Evolutionary conservation across 1,139 yeast genomes (phyloP).

Genomic region (Hemisphaericaspora xylofermentans): DNA sequence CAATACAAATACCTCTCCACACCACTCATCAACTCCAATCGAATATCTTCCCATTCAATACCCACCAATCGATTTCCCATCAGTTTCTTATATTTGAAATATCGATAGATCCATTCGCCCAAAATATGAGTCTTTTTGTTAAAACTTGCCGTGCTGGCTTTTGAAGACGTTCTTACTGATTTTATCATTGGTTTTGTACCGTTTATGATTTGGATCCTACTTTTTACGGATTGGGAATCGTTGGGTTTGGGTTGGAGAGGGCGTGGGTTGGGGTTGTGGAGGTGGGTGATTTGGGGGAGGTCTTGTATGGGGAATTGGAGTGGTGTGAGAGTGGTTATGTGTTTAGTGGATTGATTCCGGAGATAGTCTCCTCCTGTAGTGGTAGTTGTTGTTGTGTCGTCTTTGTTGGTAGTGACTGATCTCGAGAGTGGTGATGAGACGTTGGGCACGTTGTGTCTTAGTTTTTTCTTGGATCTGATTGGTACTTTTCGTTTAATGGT

Average conservation of each 20-base stretch:
- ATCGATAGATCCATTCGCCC: constrained; percentile 35
- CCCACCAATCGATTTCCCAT: constrained; percentile 40
- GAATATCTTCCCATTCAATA: constrained; percentile 48
- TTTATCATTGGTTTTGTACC: constrained; percentile 31
- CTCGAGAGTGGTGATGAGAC: constrained; percentile 14
- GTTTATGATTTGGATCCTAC: constrained; percentile 22
- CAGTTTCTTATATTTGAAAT: constrained; percentile 41
- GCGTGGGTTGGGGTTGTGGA: constrained; percentile 3
- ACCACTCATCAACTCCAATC: constrained; percentile 40
- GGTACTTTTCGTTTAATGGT: neutral
- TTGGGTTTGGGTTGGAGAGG: constrained; percentile 12
- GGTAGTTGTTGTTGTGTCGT: neutral
- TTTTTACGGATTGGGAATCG: constrained; percentile 19
- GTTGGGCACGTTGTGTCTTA: constrained; percentile 8
- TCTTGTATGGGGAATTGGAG: constrained; percentile 25
- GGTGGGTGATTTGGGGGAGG: constrained; percentile 16
- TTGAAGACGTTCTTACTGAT: constrained; percentile 30
- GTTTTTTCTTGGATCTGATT: constrained; percentile 10
- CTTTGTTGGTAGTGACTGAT: constrained; percentile 4
- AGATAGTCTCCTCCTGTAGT: neutral
- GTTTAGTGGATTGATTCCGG: neutral
- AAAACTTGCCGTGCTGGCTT: constrained; percentile 32
- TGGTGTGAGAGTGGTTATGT: neutral
- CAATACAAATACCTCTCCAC: constrained; percentile 36
- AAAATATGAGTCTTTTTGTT: constrained; percentile 27